phyloP scores from a whole-genome alignment of 2,329 filamentous ascomycete genomes.

The Pyricularia sp. region DNA sequence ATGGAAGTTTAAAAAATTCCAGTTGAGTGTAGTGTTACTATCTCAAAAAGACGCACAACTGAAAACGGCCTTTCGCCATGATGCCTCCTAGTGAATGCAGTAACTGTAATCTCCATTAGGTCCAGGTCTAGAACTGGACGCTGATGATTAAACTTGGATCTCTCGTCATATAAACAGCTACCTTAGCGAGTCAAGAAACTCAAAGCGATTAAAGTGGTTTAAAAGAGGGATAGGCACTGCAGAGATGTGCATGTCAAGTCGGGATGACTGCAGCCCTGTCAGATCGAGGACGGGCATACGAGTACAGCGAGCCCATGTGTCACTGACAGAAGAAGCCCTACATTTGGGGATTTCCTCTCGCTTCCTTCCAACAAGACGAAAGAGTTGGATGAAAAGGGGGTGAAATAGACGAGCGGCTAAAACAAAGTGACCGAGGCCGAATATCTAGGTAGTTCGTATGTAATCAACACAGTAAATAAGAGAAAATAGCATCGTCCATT shows the following conservation, averaged over 20 bases:
- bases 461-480: too few relatives aligned
- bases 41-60: background rate
- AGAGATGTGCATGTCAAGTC: background rate
- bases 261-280: background rate
- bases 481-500: too few relatives aligned
- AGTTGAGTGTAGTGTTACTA: too few relatives aligned
- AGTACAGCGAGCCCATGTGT: background rate
- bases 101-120: background rate
- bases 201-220: background rate
- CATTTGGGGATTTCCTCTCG: background rate
- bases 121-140: background rate
- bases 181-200: background rate
- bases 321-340: background rate
- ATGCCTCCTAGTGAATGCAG: background rate
- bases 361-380: background rate
- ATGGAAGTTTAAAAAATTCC: background rate
- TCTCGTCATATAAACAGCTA: background rate
- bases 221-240: background rate
- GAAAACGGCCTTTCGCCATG: background rate
- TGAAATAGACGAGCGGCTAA: too few relatives aligned
- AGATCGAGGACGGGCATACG: background rate
- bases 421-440: too few relatives aligned
- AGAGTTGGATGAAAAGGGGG: background rate
- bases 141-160: background rate
- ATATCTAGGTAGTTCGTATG: too few relatives aligned